Evolutionary conservation across 2,329 filamentous ascomycete genomes (phyloP).

Genomic region (Cladophialophora psammophila): DNA sequence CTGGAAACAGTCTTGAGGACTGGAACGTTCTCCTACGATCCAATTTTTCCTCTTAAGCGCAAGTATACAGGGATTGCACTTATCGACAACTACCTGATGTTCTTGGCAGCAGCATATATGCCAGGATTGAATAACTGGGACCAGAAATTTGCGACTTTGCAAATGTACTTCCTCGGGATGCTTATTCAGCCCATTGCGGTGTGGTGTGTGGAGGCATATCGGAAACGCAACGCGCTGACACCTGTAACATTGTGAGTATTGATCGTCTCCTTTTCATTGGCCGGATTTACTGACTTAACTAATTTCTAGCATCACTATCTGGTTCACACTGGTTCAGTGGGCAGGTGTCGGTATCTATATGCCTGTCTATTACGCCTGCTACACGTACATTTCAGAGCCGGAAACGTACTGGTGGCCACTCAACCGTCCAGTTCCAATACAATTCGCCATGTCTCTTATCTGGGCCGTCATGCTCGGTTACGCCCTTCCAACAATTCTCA

Average conservation of each 20-base stretch:
- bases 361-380: conserved; percentile 19
- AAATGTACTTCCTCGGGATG: conserved; percentile 18
- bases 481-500: conserved; percentile 11
- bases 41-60: conserved; percentile 14
- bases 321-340: conserved; percentile 14
- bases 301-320: conserved; percentile 18
- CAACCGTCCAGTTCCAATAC: conserved; percentile 17
- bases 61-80: conserved; percentile 9
- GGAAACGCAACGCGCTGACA: conserved; percentile 17
- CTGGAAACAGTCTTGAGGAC: conserved; percentile 9
- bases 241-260: conserved; percentile 18
- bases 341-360: conserved; percentile 18
- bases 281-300: background rate
- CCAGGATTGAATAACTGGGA: conserved; percentile 22
- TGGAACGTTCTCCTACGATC: conserved; percentile 16
- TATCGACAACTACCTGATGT: conserved; percentile 15
- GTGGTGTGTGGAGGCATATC: conserved; percentile 17
- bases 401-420: conserved; percentile 22
- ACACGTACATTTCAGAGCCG: conserved; percentile 13
- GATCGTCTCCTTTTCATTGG: no score
- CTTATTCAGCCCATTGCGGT: conserved; percentile 18
- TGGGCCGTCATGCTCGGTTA: conserved; percentile 16
- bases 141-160: conserved; percentile 7
- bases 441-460: conserved; percentile 3
- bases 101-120: conserved; percentile 17